Percentiles rank a stretch among this genome's conserved stretches.
These are phyloP conservation scores for Stemphylium beticola DNA, from an alignment of 2,329 filamentous ascomycete genomes.

Conservation along the genomic window DNA sequence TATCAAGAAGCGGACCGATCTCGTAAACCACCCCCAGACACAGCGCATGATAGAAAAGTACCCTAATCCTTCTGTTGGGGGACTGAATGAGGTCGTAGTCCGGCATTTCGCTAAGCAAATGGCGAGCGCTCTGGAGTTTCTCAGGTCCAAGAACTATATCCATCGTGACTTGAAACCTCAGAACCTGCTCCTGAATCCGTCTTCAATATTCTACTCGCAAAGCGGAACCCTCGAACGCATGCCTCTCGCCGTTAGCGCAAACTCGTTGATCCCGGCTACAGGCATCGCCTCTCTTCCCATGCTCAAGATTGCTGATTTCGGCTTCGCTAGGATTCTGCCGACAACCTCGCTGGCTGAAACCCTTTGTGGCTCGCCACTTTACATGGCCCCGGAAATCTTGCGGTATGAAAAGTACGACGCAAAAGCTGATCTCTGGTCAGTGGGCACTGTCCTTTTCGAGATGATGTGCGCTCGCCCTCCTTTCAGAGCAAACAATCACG, in stretches of 20 bases:
- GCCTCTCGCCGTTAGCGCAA: slow-evolving; percentile 78
- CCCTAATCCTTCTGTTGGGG: slow-evolving; percentile 79
- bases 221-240: slow-evolving; percentile 58
- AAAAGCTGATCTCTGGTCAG: slow-evolving; percentile 96
- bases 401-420: slow-evolving; percentile 97
- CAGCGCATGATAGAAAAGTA: slow-evolving; percentile 93
- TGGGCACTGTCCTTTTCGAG: slow-evolving; percentile 93
- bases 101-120: slow-evolving; percentile 97
- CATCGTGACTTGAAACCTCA: slow-evolving; percentile 98
- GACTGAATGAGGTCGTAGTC: slow-evolving; percentile 95
- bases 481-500: slow-evolving; percentile 91
- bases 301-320: slow-evolving; percentile 97
- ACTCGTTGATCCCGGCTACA: slow-evolving; percentile 79
- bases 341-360: slow-evolving; percentile 93
- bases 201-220: slow-evolving; percentile 70
- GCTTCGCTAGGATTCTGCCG: slow-evolving; percentile 92
- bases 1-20: slow-evolving; percentile 89
- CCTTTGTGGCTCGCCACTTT: slow-evolving; percentile 92
- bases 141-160: slow-evolving; percentile 83
- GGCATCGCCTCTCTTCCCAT: slow-evolving; percentile 88
- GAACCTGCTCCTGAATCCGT: slow-evolving; percentile 88
- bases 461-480: slow-evolving; percentile 92
- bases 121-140: slow-evolving; percentile 86
- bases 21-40: slow-evolving; percentile 79
- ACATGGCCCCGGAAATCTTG: slow-evolving; percentile 98